phyloP scores from a whole-genome alignment of 2,329 filamentous ascomycete genomes.

The Fusarium sp. region DNA sequence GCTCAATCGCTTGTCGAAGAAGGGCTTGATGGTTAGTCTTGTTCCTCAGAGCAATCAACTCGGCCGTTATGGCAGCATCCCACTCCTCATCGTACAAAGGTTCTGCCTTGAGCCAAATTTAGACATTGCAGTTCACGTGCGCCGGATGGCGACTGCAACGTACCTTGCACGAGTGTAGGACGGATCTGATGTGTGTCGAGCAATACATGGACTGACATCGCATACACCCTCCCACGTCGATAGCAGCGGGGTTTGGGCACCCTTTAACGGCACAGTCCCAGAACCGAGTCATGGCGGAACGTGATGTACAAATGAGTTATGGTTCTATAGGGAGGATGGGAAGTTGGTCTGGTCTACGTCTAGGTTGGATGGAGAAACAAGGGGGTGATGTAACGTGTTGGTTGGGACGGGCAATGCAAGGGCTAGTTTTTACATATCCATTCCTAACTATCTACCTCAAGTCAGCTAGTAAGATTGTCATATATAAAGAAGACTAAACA shows the following conservation, averaged over 20 bases:
- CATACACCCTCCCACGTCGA: conserved; percentile 20
- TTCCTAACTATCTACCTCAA: no score
- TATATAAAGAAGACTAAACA: no score
- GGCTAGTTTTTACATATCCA: no score
- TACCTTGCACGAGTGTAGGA: conserved; percentile 14
- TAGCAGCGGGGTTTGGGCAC: conserved; percentile 13
- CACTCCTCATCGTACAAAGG: conserved; percentile 38
- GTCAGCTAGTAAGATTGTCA: no score
- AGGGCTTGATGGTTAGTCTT: conserved; percentile 37
- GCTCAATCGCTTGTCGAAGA: conserved; percentile 28
- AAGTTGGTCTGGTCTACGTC: no score
- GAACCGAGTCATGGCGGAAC: conserved; percentile 11
- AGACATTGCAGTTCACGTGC: neutral
- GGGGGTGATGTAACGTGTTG: no score
- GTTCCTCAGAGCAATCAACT: conserved; percentile 31
- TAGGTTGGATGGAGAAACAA: neutral
- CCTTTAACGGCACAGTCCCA: conserved; percentile 9
- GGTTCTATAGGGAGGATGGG: no score
- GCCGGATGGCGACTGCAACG: neutral
- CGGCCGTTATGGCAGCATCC: conserved; percentile 32
- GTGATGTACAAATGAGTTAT: no score
- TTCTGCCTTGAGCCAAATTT: conserved; percentile 8
- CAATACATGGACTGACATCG: conserved; percentile 23
- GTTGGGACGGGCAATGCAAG: no score
- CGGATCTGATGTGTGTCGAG: conserved; percentile 3